Base-by-base conservation (phyloP, 2,329 filamentous ascomycete genomes). In the Pseudocercospora musae region DNA sequence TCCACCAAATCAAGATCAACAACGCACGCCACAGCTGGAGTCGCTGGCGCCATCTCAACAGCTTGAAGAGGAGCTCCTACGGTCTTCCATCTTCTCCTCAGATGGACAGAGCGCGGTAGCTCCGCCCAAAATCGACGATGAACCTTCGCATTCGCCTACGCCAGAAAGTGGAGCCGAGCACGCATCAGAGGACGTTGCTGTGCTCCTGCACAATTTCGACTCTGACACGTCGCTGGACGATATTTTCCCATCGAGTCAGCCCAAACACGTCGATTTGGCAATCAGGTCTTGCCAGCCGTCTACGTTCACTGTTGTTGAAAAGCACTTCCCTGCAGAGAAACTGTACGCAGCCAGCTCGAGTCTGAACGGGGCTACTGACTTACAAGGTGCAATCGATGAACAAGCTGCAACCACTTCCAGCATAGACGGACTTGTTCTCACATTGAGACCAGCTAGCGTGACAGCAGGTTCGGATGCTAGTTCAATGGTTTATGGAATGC, bases 11-110 rank as follows among this genome's bases (percentile, higher is more conserved):
- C 10, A 21, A 25, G 13, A 29, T 25, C 25, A 6, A 18, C 3
- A 3, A 11, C 2, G 8, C 21, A 31, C 21, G 11, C 9, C 23
- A 18, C 21, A 52, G 49, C 9, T 5, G 10, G 49, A 52, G 49
- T n/a, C 11, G 3, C 5, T 15, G 8, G 49, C 23, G 27, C 23
- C 49, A 52, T 59, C 57, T 18, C 46, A 46, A 31, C 57, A 59
- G 31, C 31, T 59, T 15, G 37, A 53, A n/a, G 57, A 54, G 21
- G 57, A 59, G 37, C 40, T 53, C 23, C 10, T 52, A 27, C 49
- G 27, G 2, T 52, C 49, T 25, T 52, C 49, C 21, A 18, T 4
- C n/a, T 25, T 4, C 18, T 25, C 23, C 4, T 23, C 25, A 18
- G 25, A 52, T 2, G 4, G 13, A 11, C 18, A 20, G 4, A 48